These are phyloP conservation scores for Aureobasidium musti DNA, from an alignment of 2,329 filamentous ascomycete genomes.

Conservation along the genomic window DNA sequence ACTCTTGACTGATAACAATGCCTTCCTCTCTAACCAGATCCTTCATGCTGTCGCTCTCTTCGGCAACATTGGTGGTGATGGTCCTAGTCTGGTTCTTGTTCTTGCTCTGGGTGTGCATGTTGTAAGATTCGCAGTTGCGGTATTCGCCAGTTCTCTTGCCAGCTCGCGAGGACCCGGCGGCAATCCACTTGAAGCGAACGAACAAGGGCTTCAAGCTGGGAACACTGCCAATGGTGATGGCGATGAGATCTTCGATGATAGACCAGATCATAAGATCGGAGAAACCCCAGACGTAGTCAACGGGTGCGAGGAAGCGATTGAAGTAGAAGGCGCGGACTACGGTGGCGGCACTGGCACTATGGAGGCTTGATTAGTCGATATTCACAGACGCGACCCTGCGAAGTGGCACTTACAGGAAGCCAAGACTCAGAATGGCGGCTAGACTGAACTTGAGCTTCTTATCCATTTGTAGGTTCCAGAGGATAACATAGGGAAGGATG, in stretches of 20 bases:
- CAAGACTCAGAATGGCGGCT: slow-evolving; percentile 41
- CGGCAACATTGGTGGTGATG: slow-evolving; percentile 16
- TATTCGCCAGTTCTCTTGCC: neutral
- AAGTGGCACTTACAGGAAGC: slow-evolving; percentile 35
- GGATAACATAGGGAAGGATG: slow-evolving; percentile 41
- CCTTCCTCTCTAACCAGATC: slow-evolving; percentile 23
- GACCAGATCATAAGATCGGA: slow-evolving; percentile 31
- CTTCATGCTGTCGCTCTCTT: slow-evolving; percentile 19
- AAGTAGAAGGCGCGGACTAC: slow-evolving; percentile 47
- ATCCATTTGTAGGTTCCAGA: slow-evolving; percentile 44
- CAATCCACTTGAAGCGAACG: slow-evolving; percentile 3
- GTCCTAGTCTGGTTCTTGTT: slow-evolving; percentile 15
- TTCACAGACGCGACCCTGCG: too few relatives aligned
- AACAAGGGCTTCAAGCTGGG: slow-evolving; percentile 32
- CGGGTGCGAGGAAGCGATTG: slow-evolving; percentile 40
- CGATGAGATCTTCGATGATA: slow-evolving; percentile 31
- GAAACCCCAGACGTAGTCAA: slow-evolving; percentile 42
- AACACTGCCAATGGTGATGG: slow-evolving; percentile 31
- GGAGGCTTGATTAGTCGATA: neutral
- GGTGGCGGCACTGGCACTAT: slow-evolving; percentile 52
- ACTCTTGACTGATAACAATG: slow-evolving; percentile 17
- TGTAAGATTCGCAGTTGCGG: slow-evolving; percentile 19
- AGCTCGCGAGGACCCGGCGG: neutral
- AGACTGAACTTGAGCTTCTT: slow-evolving; percentile 40
- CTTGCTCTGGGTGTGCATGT: slow-evolving; percentile 6